Base-by-base conservation (phyloP, 306 rosid genomes). In the Arachis stenosperma region DNA sequence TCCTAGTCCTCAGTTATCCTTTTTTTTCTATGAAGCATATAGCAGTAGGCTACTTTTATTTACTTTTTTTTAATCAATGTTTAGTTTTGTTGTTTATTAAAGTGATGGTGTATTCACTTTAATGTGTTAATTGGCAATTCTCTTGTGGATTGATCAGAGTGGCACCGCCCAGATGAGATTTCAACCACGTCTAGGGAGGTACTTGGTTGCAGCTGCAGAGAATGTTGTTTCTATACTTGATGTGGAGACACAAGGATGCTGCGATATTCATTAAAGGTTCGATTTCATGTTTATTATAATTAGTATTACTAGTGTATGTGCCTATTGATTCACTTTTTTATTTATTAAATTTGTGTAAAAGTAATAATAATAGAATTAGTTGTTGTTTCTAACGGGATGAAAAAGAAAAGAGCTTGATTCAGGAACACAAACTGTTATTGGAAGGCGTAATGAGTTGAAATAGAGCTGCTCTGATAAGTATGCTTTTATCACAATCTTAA, bases 211-310 rank as follows among this genome's bases (percentile, higher is more conserved):
- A 52, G 91, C 90, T 30, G 96, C 96, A 6, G 99, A 94, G 56
- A 94, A 89, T 37, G 81, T 90, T 36, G 97, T 94, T 62, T 90
- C 99, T 60, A 88, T 94, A 84, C 88, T 90, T 60, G 99, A 94
- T 60, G 95, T 87, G 44, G 99, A 94, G 87, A 84, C 99, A 6
- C 88, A 85, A 78, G 74, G 68, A 1, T 88, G 90, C 61, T n/a
- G n/a, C 89, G 88, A 44, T 88, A 88, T 84, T 85, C 99, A 29
- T 84, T 94, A 61, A 84, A 88, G 97, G 98, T n/a, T n/a, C n/a
- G n/a, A n/a, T n/a, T n/a, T n/a, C n/a, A n/a, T n/a, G n/a, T n/a
- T n/a, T n/a, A n/a, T n/a, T n/a, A n/a, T n/a, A n/a, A n/a, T n/a
- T n/a, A n/a, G n/a, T n/a, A n/a, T n/a, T n/a, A n/a, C n/a, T n/a